phyloP scores from a whole-genome alignment of 495 filamentous ascomycete genomes.

The Lepidopterella palustris region DNA sequence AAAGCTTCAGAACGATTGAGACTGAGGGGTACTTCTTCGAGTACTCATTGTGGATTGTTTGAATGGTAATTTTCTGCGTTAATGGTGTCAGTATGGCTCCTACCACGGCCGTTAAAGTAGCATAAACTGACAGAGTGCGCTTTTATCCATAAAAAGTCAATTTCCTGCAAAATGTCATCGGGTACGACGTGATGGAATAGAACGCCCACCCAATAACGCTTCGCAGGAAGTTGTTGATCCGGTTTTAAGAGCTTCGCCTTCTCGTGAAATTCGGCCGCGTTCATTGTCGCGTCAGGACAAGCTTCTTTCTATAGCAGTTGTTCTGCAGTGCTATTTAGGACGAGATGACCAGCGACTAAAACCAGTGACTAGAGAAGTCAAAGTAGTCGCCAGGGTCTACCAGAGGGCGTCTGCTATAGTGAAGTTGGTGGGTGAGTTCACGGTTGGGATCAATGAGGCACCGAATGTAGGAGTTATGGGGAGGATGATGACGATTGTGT shows the following conservation, averaged over 20 bases:
- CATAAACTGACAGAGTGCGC: conserved; percentile 32
- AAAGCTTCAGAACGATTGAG: conserved; percentile 11
- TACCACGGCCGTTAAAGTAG: not conserved
- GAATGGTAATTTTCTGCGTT: conserved; percentile 35
- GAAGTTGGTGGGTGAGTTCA: too few species aligned
- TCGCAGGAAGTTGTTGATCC: not conserved
- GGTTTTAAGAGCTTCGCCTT: conserved; percentile 14
- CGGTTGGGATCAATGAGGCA: too few species aligned
- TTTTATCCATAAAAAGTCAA: conserved; percentile 39
- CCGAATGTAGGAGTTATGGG: too few species aligned
- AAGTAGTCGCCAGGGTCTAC: too few species aligned
- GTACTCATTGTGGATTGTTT: conserved; percentile 29
- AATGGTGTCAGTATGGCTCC: not conserved
- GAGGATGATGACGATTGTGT: too few species aligned
- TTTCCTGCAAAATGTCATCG: conserved; percentile 19
- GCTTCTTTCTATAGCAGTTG: too few species aligned
- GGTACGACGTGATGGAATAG: conserved; percentile 10
- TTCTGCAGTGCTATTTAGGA: too few species aligned
- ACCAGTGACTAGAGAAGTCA: too few species aligned
- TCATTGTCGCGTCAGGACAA: too few species aligned
- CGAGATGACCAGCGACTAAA: too few species aligned
- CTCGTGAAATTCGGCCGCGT: conserved; percentile 8
- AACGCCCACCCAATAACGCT: conserved; percentile 25
- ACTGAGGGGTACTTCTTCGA: conserved; percentile 11
- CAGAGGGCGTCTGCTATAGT: too few species aligned